These are phyloP conservation scores for Umbelopsis isabellina DNA, from an alignment of 192 early-diverging fungal genomes.

Conservation along the genomic window DNA sequence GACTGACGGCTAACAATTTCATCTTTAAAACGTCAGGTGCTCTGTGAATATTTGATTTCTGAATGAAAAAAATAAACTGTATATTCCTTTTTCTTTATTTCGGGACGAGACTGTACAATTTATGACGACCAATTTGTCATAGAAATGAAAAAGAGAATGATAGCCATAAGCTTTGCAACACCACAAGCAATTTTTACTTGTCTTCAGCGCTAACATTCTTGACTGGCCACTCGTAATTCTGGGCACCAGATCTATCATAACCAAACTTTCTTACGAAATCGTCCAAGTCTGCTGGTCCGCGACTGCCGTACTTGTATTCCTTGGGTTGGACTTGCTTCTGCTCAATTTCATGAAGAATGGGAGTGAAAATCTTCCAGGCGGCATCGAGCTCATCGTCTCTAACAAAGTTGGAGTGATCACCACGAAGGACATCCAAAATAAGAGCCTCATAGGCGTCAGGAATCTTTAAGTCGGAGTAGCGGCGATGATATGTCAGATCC, in stretches of 20 bases:
- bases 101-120: conserved; percentile 13
- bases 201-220: conserved; percentile 13
- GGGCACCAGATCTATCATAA: conserved; percentile 36
- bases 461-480: conserved; percentile 88
- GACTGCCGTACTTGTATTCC: conserved; percentile 80
- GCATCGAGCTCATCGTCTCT: conserved; percentile 90
- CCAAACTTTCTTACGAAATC: conserved; percentile 72
- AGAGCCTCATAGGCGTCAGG: conserved; percentile 98
- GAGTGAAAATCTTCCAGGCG: conserved; percentile 98
- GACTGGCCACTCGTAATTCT: conserved; percentile 56
- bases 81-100: conserved; percentile 5
- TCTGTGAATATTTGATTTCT: not conserved
- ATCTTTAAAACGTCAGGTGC: too few relatives aligned
- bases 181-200: not conserved
- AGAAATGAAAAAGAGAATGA: conserved; percentile 9
- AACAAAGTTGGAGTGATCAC: conserved; percentile 97
- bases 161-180: not conserved
- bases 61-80: not conserved
- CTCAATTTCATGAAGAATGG: conserved; percentile 90
- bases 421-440: conserved; percentile 88
- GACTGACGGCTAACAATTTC: too few relatives aligned
- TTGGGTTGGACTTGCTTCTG: conserved; percentile 51
- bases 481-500: conserved; percentile 88
- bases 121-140: conserved; percentile 12
- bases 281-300: conserved; percentile 78